Conservation (phyloP, 2,329 filamentous ascomycete genomes). For the Zasmidium angulare region DNA sequence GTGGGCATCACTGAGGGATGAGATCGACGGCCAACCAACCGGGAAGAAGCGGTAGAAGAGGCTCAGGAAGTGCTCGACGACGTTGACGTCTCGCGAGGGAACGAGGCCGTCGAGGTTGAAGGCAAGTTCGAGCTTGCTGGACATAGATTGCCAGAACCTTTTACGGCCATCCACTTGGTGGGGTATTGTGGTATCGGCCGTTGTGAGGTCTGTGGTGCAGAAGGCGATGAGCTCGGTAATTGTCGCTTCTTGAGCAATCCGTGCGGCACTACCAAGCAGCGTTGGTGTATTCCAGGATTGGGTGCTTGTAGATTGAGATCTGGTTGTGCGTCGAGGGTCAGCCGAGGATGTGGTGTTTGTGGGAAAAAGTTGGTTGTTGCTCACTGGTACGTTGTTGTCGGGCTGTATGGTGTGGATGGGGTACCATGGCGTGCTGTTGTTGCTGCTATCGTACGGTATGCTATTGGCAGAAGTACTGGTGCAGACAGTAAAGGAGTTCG, state of each 20-base stretch:
- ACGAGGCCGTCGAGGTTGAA: neutral
- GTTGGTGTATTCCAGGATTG: neutral
- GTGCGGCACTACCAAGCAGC: neutral
- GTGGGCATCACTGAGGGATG: neutral
- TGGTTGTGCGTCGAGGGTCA: neutral
- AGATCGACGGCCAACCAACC: neutral
- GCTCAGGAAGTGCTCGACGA: neutral
- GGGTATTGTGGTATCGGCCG: neutral
- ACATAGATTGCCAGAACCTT: neutral
- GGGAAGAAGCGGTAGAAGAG: neutral
- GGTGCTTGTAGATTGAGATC: neutral
- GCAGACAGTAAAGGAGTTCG: neutral
- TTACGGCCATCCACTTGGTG: neutral
- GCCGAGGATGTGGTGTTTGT: neutral
- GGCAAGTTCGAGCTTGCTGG: neutral
- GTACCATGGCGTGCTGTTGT: neutral
- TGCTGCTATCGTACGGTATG: too few relatives aligned
- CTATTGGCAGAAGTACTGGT: neutral
- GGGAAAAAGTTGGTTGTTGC: neutral
- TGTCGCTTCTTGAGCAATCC: neutral
- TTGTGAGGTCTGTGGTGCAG: too few relatives aligned
- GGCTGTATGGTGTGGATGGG: neutral
- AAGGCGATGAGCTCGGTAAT: neutral
- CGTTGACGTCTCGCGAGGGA: neutral
- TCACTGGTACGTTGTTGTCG: neutral